A percentile compares a stretch with the other conserved stretches of the same genome.
phyloP scores from a whole-genome alignment of 2,329 filamentous ascomycete species.

The Orbilia brochopaga region DNA sequence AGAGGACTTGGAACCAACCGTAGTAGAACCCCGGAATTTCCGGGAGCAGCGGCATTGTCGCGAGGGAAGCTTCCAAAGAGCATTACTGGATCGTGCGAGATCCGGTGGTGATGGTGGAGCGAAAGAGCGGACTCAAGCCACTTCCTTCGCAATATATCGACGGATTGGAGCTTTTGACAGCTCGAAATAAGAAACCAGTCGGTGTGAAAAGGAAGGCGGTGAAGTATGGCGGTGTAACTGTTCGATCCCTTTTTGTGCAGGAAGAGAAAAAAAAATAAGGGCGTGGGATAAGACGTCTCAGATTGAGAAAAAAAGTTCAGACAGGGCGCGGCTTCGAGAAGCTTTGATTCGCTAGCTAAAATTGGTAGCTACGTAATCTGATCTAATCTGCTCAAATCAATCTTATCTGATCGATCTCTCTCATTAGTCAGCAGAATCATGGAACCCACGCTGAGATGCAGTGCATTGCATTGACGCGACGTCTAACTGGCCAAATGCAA shows the following conservation, averaged over 20 bases:
- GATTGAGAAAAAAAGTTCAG: constrained; percentile 4
- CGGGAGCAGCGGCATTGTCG: constrained; percentile 49
- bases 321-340: constrained; percentile 32
- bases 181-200: constrained; percentile 12
- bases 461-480: not conserved
- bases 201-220: constrained; percentile 13
- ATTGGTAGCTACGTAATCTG: not conserved
- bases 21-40: constrained; percentile 51
- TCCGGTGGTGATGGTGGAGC: constrained; percentile 24
- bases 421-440: not conserved
- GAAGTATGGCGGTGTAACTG: not conserved
- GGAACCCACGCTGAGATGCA: too few species aligned
- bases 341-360: constrained; percentile 40
- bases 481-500: not conserved
- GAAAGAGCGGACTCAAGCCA: constrained; percentile 39
- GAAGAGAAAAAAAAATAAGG: not conserved
- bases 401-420: not conserved
- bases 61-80: constrained; percentile 49
- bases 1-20: constrained; percentile 25
- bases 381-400: constrained; percentile 6
- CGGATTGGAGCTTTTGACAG: constrained; percentile 2
- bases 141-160: constrained; percentile 42
- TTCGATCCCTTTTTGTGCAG: constrained; percentile 2
- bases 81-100: constrained; percentile 38
- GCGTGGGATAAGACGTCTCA: constrained; percentile 1